Evolutionary conservation across 1,284 basidiomycete genomes (phyloP).

Genomic region (Trichosporon ovoides): DNA sequence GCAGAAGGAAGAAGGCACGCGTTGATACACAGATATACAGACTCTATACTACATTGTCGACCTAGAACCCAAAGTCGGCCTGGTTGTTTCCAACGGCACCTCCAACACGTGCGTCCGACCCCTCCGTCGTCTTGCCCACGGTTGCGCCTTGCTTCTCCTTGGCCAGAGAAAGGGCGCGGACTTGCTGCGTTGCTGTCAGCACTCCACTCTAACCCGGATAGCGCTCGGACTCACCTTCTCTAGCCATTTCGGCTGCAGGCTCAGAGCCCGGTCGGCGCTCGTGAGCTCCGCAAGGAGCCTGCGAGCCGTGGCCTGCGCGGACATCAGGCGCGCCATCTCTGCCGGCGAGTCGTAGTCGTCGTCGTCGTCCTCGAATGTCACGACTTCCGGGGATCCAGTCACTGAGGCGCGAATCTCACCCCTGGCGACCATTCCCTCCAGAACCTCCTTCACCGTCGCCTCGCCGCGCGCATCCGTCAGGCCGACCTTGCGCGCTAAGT

Average conservation of each 20-base stretch:
- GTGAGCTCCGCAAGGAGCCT: constrained; percentile 27
- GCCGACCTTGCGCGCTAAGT: constrained; percentile 27
- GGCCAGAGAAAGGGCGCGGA: constrained; percentile 6
- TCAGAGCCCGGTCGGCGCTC: constrained; percentile 21
- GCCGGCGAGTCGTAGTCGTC: constrained; percentile 18
- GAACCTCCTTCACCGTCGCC: constrained; percentile 10
- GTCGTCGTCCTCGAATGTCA: constrained; percentile 33
- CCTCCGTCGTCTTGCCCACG: not conserved
- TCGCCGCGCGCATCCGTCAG: constrained; percentile 2
- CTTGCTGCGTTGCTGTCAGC: constrained; percentile 10
- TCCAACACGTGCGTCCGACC: constrained; percentile 4
- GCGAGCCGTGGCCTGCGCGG: constrained; percentile 18
- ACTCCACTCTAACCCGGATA: too few species aligned
- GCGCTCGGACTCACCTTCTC: constrained; percentile 27
- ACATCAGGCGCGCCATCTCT: constrained; percentile 19
- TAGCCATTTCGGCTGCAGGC: constrained; percentile 31
- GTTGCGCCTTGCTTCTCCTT: constrained; percentile 10
- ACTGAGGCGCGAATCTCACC: constrained; percentile 26
- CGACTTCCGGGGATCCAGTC: constrained; percentile 18
- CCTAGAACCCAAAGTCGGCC: constrained; percentile 21
- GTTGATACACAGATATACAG: not conserved
- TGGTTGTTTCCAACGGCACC: constrained; percentile 16
- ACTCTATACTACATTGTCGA: not conserved
- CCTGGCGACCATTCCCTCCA: constrained; percentile 32
- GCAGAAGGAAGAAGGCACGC: not conserved